These are phyloP conservation scores for Carex arenaria DNA, from an alignment of 202 grass and related monocot genomes.

Conservation along the genomic window DNA sequence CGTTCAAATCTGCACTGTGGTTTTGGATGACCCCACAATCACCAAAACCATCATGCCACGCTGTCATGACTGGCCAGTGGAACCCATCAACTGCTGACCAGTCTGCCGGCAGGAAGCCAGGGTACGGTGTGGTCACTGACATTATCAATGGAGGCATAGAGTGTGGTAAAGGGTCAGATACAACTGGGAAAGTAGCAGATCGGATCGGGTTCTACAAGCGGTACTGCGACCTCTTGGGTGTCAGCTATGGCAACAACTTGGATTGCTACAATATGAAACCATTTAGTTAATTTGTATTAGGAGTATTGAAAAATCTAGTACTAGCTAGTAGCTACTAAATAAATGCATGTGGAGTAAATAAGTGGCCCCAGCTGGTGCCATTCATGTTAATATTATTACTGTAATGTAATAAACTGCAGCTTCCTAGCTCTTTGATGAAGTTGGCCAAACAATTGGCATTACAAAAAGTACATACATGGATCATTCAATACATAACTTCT, in stretches of 20 bases:
- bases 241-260: conserved; percentile 36
- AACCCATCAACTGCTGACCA: conserved; percentile 11
- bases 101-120: background rate
- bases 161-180: conserved; percentile 30
- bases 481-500: too few relatives aligned
- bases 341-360: background rate
- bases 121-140: conserved; percentile 46
- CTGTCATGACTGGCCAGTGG: conserved; percentile 28
- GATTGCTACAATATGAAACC: conserved; percentile 39
- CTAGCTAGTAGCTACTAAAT: background rate
- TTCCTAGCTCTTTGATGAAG: too few relatives aligned
- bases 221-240: conserved; percentile 34
- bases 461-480: too few relatives aligned
- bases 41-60: conserved; percentile 47
- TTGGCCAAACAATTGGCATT: too few relatives aligned
- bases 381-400: background rate
- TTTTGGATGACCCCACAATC: conserved; percentile 55
- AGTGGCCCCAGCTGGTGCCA: background rate
- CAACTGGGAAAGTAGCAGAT: background rate
- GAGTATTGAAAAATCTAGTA: background rate
- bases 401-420: too few relatives aligned
- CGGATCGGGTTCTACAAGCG: conserved; percentile 50
- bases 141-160: conserved; percentile 44
- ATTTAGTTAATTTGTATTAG: background rate
- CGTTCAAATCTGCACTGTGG: conserved; percentile 51